Evolutionary conservation across 371 early-diverging fungal genomes (phyloP).

Genomic region (Mucor indicus): DNA sequence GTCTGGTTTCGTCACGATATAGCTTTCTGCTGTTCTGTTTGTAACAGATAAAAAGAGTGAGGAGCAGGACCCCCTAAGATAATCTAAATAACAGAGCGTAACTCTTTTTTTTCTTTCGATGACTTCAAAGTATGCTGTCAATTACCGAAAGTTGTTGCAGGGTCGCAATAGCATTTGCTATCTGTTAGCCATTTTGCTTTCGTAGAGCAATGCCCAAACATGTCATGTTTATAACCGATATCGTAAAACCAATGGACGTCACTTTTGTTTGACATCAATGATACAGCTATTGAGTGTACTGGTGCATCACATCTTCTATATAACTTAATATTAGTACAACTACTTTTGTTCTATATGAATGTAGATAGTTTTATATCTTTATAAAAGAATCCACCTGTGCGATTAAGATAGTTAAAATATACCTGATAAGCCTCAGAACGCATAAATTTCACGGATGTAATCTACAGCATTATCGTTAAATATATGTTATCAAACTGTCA

Average conservation of each 20-base stretch:
- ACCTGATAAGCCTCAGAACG: slow-evolving; percentile 68
- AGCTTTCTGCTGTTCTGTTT: slow-evolving; percentile 22
- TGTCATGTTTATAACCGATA: slow-evolving; percentile 75
- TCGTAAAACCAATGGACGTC: slow-evolving; percentile 91
- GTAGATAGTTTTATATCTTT: slow-evolving; percentile 73
- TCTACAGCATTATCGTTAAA: no score
- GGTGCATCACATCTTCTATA: slow-evolving; percentile 95
- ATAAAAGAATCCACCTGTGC: slow-evolving; percentile 86
- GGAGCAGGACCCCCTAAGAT: slow-evolving; percentile 24
- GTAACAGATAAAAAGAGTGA: slow-evolving; percentile 20
- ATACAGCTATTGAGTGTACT: slow-evolving; percentile 87
- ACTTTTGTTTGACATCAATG: slow-evolving; percentile 67
- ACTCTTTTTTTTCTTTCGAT: no score
- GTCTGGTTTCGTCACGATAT: slow-evolving; percentile 25
- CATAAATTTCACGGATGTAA: slow-evolving; percentile 54
- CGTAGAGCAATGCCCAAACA: slow-evolving; percentile 68
- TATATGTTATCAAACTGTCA: no score
- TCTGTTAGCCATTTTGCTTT: slow-evolving; percentile 35
- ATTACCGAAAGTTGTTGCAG: slow-evolving; percentile 37
- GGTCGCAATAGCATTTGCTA: slow-evolving; percentile 59
- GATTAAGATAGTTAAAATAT: slow-evolving; percentile 79
- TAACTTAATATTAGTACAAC: no score
- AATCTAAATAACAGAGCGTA: no score
- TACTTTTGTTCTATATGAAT: no score
- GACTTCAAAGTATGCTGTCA: no score